Conservation (phyloP, 257 asterid species). For the Buddleja alternifolia region DNA sequence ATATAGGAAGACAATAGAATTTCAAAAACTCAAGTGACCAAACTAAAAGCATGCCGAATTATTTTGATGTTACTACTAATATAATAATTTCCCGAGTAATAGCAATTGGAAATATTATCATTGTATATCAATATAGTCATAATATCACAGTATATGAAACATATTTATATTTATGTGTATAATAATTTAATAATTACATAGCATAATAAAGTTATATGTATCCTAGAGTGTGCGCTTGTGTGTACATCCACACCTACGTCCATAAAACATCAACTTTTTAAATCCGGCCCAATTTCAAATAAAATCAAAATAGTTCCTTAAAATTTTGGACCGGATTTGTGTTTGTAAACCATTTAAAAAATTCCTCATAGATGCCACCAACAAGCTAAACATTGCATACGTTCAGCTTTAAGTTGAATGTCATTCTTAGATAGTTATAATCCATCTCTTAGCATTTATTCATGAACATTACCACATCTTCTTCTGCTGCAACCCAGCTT, state of each 20-base stretch:
- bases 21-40: neutral
- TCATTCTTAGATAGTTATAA: constrained; percentile 17
- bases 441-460: constrained; percentile 12
- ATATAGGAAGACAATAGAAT: neutral
- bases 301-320: constrained; percentile 8
- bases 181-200: constrained; percentile 1
- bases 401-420: constrained; percentile 20
- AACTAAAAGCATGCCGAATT: neutral
- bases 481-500: constrained; percentile 87
- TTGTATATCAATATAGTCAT: too few species aligned
- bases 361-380: constrained; percentile 15
- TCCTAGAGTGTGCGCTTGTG: neutral
- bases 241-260: constrained; percentile 4
- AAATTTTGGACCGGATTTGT: neutral
- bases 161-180: too few species aligned
- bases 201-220: constrained; percentile 6
- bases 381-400: constrained; percentile 22
- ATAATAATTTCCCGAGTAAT: too few species aligned
- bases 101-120: too few species aligned
- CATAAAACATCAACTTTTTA: constrained; percentile 6
- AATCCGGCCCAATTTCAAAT: constrained; percentile 3
- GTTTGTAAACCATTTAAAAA: neutral
- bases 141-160: too few species aligned
- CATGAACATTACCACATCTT: constrained; percentile 73
- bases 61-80: too few species aligned